These are phyloP conservation scores for Suhomyces kunorum DNA, from an alignment of 1,139 yeast genomes.

Conservation along the genomic window DNA sequence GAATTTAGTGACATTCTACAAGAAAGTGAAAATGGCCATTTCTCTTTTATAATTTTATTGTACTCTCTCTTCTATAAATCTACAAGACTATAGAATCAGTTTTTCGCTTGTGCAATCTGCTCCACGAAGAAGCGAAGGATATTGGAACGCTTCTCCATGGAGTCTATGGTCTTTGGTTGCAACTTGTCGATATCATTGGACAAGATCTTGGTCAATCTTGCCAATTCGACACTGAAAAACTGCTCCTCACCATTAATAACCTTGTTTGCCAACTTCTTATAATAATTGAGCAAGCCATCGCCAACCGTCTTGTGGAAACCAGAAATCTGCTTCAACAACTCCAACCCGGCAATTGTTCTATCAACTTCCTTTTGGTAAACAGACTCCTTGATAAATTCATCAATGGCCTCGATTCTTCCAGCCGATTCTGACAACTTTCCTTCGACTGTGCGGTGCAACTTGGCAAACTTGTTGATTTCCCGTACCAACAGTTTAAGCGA, in stretches of 20 bases:
- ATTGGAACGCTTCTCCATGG: conserved; percentile 50
- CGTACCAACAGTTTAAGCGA: conserved; percentile 44
- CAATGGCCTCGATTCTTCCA: conserved; percentile 54
- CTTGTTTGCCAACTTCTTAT: conserved; percentile 53
- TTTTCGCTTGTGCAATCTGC: not conserved
- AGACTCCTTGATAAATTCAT: conserved; percentile 31
- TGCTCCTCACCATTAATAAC: conserved; percentile 47
- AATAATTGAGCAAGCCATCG: conserved; percentile 31
- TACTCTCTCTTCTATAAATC: not conserved
- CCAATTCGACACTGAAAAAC: conserved; percentile 52
- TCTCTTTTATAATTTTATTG: too few species aligned
- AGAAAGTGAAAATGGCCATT: too few species aligned
- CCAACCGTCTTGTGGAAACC: conserved; percentile 17
- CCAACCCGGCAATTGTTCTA: conserved; percentile 11
- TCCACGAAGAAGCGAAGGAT: conserved; percentile 40
- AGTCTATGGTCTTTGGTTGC: conserved; percentile 39
- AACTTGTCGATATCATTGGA: conserved; percentile 37
- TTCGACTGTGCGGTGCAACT: conserved; percentile 48
- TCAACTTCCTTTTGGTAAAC: conserved; percentile 17
- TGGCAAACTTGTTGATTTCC: conserved; percentile 53
- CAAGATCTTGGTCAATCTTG: conserved; percentile 52
- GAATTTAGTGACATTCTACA: not conserved
- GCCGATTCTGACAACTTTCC: conserved; percentile 56
- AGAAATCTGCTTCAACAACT: conserved; percentile 17
- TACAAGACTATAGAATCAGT: not conserved